These are phyloP conservation scores for Nephromyces sp. DNA, from an alignment of 169 alveolate genomes.

Conservation along the genomic window DNA sequence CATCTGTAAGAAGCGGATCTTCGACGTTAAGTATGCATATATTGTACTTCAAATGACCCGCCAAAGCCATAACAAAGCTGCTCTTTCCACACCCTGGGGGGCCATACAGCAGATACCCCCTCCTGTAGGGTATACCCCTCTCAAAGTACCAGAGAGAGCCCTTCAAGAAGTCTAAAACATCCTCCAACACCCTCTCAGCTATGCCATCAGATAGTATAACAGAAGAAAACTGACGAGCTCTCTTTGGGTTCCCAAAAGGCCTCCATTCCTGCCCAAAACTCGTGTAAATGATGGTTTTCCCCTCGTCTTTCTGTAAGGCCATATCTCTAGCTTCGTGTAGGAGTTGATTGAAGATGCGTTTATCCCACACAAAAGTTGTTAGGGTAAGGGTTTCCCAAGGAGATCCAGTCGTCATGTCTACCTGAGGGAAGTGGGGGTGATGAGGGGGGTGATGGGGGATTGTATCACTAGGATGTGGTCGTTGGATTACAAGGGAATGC, in stretches of 20 bases:
- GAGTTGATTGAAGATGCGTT: conserved; percentile 1
- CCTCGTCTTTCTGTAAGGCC: conserved; percentile 44
- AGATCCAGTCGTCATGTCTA: conserved; percentile 35
- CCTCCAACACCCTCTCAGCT: conserved; percentile 17
- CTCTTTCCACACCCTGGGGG: conserved; percentile 76
- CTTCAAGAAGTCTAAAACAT: conserved; percentile 6
- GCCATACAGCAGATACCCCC: conserved; percentile 63
- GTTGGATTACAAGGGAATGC: too few species aligned
- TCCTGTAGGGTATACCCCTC: conserved; percentile 65
- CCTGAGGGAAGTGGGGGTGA: neutral
- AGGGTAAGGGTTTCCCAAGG: conserved; percentile 45
- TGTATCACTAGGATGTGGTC: too few species aligned
- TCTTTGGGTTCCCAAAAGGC: conserved; percentile 54
- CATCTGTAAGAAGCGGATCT: conserved; percentile 59
- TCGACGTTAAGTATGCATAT: conserved; percentile 57
- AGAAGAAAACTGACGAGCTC: conserved; percentile 48
- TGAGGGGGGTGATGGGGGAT: too few species aligned
- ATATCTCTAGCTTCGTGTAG: conserved; percentile 22
- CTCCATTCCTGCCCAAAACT: conserved; percentile 58
- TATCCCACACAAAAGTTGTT: conserved; percentile 15
- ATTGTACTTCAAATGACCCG: conserved; percentile 59
- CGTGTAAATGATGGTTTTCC: conserved; percentile 48
- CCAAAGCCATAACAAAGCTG: conserved; percentile 61
- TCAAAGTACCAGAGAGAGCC: conserved; percentile 46
- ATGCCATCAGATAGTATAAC: conserved; percentile 45